Conservation (phyloP, 345 rosid genomes). For the Draba incana region DNA sequence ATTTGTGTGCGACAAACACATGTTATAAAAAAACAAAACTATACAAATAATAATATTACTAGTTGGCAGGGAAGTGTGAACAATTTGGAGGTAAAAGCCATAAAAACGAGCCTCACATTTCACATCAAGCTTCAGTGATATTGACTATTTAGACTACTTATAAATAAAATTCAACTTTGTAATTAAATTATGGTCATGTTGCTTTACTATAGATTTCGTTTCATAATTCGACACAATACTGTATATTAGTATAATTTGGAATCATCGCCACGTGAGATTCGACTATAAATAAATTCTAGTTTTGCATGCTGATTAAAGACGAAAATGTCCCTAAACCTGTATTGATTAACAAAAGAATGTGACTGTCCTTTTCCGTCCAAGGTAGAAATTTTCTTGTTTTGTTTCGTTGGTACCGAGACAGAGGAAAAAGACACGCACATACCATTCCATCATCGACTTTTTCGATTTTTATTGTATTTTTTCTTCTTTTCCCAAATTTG, state of each 20-base stretch:
- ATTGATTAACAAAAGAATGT: not conserved
- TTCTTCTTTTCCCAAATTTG: not conserved
- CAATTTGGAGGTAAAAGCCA: constrained; percentile 34
- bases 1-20: constrained; percentile 13
- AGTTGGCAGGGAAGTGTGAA: not conserved
- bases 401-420: constrained; percentile 45
- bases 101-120: constrained; percentile 21
- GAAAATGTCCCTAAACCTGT: constrained; percentile 13
- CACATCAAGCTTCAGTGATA: constrained; percentile 17
- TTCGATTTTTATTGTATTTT: not conserved
- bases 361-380: constrained; percentile 35
- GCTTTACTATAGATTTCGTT: constrained; percentile 1
- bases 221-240: not conserved
- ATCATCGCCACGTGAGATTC: constrained; percentile 34
- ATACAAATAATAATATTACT: not conserved
- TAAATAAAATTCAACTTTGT: constrained; percentile 16
- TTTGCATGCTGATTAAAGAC: constrained; percentile 19
- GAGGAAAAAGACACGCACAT: constrained; percentile 22
- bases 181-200: constrained; percentile 15
- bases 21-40: not conserved
- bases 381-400: constrained; percentile 3
- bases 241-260: not conserved
- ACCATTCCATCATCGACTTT: constrained; percentile 37
- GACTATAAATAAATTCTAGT: not conserved
- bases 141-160: constrained; percentile 15